Conservation (phyloP, 192 early-diverging fungal genomes). For the Mortierella claussenii region DNA sequence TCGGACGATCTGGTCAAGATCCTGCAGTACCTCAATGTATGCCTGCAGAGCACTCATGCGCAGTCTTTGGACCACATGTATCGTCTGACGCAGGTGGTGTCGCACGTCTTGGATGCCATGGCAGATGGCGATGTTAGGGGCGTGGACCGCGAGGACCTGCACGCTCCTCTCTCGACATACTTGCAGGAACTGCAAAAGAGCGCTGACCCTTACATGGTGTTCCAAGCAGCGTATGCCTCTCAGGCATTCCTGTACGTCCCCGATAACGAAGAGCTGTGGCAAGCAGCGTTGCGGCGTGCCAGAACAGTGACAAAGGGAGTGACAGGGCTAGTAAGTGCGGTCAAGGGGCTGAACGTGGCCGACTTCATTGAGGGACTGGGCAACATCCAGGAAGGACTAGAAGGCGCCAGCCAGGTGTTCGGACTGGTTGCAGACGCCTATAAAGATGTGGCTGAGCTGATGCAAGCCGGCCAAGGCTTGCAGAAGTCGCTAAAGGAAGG, state of each 20-base stretch:
- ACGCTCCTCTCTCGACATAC: conserved; percentile 1
- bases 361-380: not conserved
- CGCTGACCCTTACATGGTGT: conserved; percentile 5
- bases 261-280: conserved; percentile 11
- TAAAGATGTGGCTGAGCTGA: not conserved
- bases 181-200: not conserved
- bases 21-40: not conserved
- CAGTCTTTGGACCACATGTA: conserved; percentile 2
- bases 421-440: not conserved
- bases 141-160: not conserved
- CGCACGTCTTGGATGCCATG: conserved; percentile 13
- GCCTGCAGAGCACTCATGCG: not conserved
- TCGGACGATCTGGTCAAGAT: conserved; percentile 13
- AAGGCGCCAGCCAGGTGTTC: not conserved
- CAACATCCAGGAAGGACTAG: not conserved
- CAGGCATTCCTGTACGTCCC: conserved; percentile 18
- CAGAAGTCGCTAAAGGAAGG: not conserved
- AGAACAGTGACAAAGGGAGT: not conserved
- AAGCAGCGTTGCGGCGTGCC: not conserved
- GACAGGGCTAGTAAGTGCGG: not conserved
- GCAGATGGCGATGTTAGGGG: conserved; percentile 1
- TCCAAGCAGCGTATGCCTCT: conserved; percentile 12
- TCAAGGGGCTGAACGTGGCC: conserved; percentile 2
- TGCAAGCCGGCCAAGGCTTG: not conserved
- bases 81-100: conserved; percentile 4